Evolutionary conservation across 208 protist genomes (phyloP).

Genomic region (Acanthamoeba lenticulata): DNA sequence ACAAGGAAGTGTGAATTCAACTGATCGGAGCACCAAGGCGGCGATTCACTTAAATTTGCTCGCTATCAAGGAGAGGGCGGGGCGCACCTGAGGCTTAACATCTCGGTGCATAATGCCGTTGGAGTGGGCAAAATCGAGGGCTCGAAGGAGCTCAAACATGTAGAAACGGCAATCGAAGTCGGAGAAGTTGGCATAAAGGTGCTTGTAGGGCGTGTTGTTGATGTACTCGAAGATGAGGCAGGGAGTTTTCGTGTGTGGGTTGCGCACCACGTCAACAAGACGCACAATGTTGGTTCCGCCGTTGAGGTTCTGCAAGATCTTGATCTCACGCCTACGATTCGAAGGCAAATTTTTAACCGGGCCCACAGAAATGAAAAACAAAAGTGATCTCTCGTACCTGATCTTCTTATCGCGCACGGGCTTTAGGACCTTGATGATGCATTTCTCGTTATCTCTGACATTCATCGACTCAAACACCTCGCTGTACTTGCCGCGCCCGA

Average conservation of each 20-base stretch:
- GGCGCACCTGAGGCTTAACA: slow-evolving; percentile 94
- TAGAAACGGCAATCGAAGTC: slow-evolving; percentile 99
- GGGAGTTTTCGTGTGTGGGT: slow-evolving; percentile 94
- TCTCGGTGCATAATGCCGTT: slow-evolving; percentile 99
- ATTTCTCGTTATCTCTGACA: slow-evolving; percentile 89
- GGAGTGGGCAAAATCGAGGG: slow-evolving; percentile 96
- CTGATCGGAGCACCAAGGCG: neutral
- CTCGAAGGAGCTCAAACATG: slow-evolving; percentile 95
- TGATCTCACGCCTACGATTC: slow-evolving; percentile 92
- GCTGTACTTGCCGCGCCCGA: slow-evolving; percentile 98
- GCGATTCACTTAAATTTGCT: neutral
- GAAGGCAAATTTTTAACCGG: neutral
- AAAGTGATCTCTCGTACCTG: neutral
- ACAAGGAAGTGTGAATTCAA: neutral
- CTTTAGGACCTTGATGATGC: slow-evolving; percentile 94
- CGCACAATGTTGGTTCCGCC: slow-evolving; percentile 98
- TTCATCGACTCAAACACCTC: slow-evolving; percentile 99
- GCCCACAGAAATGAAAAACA: neutral
- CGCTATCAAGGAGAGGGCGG: too few relatives aligned
- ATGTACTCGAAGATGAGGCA: slow-evolving; percentile 99
- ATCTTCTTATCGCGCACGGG: slow-evolving; percentile 86
- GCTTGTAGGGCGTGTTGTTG: slow-evolving; percentile 95
- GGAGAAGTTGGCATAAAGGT: slow-evolving; percentile 94
- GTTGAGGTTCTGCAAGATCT: slow-evolving; percentile 98
- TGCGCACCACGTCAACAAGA: slow-evolving; percentile 97